These are phyloP conservation scores for Sparassis latifolia DNA, from an alignment of 1,284 basidiomycete genomes.

Conservation along the genomic window DNA sequence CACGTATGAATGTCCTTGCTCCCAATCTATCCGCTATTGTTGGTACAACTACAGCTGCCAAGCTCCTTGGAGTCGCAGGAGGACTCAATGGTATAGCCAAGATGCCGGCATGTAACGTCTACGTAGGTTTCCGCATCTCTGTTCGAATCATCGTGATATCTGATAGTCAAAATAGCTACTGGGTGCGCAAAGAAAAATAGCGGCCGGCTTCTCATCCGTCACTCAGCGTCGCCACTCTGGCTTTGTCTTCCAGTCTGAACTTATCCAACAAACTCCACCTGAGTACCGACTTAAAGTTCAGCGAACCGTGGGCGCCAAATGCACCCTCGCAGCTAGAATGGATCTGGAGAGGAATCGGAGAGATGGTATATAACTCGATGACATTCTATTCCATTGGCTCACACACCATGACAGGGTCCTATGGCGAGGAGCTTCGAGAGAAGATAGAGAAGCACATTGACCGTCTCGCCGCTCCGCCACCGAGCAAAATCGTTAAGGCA, in stretches of 20 bases:
- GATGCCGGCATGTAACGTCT: constrained; percentile 94
- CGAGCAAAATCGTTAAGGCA: constrained; percentile 90
- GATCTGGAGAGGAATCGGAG: constrained; percentile 77
- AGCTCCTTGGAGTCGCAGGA: constrained; percentile 95
- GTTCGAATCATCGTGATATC: constrained; percentile 2
- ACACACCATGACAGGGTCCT: constrained; percentile 46
- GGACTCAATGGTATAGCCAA: constrained; percentile 88
- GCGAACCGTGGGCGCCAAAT: constrained; percentile 90
- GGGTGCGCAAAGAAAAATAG: constrained; percentile 88
- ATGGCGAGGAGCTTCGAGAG: constrained; percentile 74
- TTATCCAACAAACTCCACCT: constrained; percentile 82
- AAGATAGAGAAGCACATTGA: constrained; percentile 92
- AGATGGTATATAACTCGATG: constrained; percentile 50
- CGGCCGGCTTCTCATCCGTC: constrained; percentile 76
- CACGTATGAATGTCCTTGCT: constrained; percentile 95
- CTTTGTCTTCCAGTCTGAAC: constrained; percentile 90
- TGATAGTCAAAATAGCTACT: constrained; percentile 57
- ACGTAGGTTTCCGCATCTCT: constrained; percentile 46
- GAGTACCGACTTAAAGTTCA: constrained; percentile 93
- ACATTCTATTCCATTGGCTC: constrained; percentile 5
- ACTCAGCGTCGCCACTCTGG: constrained; percentile 91
- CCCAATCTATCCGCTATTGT: constrained; percentile 98
- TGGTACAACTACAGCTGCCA: constrained; percentile 96
- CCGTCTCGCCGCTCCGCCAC: constrained; percentile 89
- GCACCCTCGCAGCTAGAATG: constrained; percentile 86